Base-by-base conservation (phyloP, 2,329 filamentous ascomycete species). In the Acephala macrosclerotiorum region DNA sequence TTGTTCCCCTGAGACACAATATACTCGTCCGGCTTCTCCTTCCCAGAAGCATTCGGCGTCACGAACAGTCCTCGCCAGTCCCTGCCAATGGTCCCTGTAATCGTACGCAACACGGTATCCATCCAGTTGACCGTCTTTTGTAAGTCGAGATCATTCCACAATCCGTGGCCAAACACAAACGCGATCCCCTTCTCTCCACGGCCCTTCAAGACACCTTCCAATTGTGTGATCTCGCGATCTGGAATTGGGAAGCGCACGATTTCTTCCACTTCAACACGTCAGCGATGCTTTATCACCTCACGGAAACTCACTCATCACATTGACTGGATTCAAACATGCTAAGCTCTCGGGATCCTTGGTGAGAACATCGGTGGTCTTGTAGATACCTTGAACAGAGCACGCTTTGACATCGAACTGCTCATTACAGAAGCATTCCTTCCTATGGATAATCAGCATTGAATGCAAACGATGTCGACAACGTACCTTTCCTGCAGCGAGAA, bases 311-410 rank as follows among this genome's bases (percentile, higher is more conserved):
- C 76, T 79, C 47, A 78, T 75, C 1, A 80, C 74, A 65, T 79
- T 77, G 63, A 83, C 70, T 2, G 77, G 69, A 55, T 75, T 75
- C 1, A 73, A 64, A 66, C 82, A 84, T 3, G 76, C 75, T 4
- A 84, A 63, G 60, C 80, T 82, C 35, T 73, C 66, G 1, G 79
- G 80, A 62, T 83, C 81, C 65, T 82, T 72, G 47, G 75, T 70
- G 20, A 80, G 61, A 7, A 84, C 82, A 68, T 83, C 81, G 0
- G 76, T 71, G 1, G 81, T 84, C 56, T 78, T 81, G 72, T 79
- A 83, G 53, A 84, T 83, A 5, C 81, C 81, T 67, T 84, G 82
- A 0, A 83, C 76, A 1, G 80, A 83, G 70, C 81, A 84, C n/a
- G 78, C 75, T 66, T 79, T 82, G 59, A 83, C 79, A 74, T 83